Evolutionary conservation across 192 early-diverging fungal genomes (phyloP).

Genomic region (Umbelopsis ramanniana): DNA sequence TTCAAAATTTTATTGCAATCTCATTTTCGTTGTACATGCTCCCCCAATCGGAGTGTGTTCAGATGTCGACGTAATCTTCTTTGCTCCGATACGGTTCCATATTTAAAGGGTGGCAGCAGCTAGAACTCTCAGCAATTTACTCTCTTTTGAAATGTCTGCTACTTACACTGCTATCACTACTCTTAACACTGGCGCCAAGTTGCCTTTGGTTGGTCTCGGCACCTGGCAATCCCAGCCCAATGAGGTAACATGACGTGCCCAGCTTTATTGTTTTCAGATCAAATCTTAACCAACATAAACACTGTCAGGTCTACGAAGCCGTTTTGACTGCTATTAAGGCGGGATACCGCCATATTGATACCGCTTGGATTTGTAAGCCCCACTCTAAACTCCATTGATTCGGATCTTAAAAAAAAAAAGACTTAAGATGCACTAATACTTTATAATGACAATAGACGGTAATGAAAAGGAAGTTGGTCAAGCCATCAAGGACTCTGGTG

Average conservation of each 20-base stretch:
- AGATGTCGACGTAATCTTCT: constrained; percentile 13
- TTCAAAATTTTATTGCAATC: neutral
- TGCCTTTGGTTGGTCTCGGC: constrained; percentile 57
- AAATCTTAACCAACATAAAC: neutral
- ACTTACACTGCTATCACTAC: constrained; percentile 4
- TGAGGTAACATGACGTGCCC: constrained; percentile 34
- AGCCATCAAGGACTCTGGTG: constrained; percentile 60
- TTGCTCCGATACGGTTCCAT: neutral
- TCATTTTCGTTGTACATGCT: neutral
- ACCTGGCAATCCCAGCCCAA: constrained; percentile 62
- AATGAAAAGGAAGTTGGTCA: constrained; percentile 84
- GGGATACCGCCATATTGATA: constrained; percentile 52
- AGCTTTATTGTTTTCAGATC: neutral
- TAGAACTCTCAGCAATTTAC: neutral
- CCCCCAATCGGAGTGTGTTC: neutral
- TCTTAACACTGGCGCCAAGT: constrained; percentile 66
- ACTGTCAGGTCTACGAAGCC: constrained; percentile 48
- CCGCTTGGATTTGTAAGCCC: constrained; percentile 38
- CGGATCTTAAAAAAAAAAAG: neutral
- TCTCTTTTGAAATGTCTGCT: neutral
- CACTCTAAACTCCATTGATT: neutral
- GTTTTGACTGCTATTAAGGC: constrained; percentile 65
- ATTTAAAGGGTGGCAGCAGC: neutral
- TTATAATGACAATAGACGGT: constrained; percentile 52
- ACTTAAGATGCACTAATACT: neutral